Conservation (phyloP, 805 yeast genomes). For the Alloascoidea africana region DNA sequence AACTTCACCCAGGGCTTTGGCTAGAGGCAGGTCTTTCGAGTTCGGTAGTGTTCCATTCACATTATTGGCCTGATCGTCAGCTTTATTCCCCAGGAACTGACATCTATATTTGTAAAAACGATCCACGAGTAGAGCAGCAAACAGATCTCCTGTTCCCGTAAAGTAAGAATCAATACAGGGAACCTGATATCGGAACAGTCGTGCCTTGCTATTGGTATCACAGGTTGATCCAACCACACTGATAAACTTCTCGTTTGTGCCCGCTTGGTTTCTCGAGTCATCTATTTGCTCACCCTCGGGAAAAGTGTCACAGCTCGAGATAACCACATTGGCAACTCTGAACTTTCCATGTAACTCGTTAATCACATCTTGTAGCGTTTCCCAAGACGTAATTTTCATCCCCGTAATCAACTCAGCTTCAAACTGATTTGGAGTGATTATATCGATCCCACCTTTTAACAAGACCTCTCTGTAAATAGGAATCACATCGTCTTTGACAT, state of each 20-base stretch:
- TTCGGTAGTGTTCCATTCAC: conserved; percentile 2
- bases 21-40: conserved; percentile 18
- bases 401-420: conserved; percentile 66
- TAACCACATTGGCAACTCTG: conserved; percentile 41
- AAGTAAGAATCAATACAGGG: conserved; percentile 66
- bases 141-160: conserved; percentile 91
- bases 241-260: background rate
- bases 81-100: no score
- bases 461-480: conserved; percentile 41
- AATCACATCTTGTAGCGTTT: conserved; percentile 44
- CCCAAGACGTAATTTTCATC: conserved; percentile 25
- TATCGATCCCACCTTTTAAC: conserved; percentile 33
- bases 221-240: conserved; percentile 11
- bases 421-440: conserved; percentile 84
- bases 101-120: conserved; percentile 28
- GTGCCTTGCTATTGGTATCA: conserved; percentile 17
- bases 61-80: no score
- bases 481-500: conserved; percentile 44
- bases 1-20: conserved; percentile 20
- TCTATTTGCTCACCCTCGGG: no score
- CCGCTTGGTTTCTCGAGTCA: no score
- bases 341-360: conserved; percentile 43
- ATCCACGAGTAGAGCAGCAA: conserved; percentile 66
- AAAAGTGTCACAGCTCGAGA: conserved; percentile 23
- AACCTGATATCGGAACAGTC: conserved; percentile 17